These are phyloP conservation scores for Pythium periplocum DNA, from an alignment of 352 stramenopile species.

Conservation along the genomic window DNA sequence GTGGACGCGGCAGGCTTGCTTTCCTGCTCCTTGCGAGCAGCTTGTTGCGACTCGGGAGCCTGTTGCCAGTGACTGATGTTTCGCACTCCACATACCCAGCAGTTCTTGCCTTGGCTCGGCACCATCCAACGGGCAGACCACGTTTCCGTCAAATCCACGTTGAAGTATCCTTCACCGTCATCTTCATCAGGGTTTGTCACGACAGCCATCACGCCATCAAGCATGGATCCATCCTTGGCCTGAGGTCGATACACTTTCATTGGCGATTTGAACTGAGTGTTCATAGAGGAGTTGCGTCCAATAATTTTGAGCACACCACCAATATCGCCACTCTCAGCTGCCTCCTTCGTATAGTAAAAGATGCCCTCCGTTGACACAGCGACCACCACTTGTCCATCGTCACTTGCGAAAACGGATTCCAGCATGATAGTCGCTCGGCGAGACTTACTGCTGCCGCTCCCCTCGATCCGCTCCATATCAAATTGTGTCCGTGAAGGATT, in stretches of 20 bases:
- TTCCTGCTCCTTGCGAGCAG: not conserved
- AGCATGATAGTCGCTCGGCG: conserved; percentile 65
- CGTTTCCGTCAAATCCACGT: conserved; percentile 59
- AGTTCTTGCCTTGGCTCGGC: conserved; percentile 42
- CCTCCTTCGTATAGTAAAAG: conserved; percentile 66
- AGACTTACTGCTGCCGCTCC: conserved; percentile 51
- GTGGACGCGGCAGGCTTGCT: not conserved
- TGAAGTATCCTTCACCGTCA: conserved; percentile 65
- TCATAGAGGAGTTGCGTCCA: conserved; percentile 59
- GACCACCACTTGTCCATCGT: conserved; percentile 54
- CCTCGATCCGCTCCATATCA: conserved; percentile 60
- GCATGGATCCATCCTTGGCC: conserved; percentile 1
- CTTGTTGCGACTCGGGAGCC: not conserved
- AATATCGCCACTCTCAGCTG: conserved; percentile 5
- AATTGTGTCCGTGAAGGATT: conserved; percentile 46
- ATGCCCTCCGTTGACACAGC: conserved; percentile 62
- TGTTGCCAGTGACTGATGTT: conserved; percentile 61
- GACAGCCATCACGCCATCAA: conserved; percentile 61
- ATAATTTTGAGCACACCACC: conserved; percentile 45
- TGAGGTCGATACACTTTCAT: conserved; percentile 69
- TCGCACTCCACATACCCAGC: conserved; percentile 75
- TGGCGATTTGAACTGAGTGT: conserved; percentile 54
- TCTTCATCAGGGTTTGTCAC: conserved; percentile 58
- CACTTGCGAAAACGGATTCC: conserved; percentile 57
- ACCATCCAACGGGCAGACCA: conserved; percentile 71